These are phyloP conservation scores for Basidiobolus meristosporus DNA, from an alignment of 371 early-diverging fungal genomes.

Conservation along the genomic window DNA sequence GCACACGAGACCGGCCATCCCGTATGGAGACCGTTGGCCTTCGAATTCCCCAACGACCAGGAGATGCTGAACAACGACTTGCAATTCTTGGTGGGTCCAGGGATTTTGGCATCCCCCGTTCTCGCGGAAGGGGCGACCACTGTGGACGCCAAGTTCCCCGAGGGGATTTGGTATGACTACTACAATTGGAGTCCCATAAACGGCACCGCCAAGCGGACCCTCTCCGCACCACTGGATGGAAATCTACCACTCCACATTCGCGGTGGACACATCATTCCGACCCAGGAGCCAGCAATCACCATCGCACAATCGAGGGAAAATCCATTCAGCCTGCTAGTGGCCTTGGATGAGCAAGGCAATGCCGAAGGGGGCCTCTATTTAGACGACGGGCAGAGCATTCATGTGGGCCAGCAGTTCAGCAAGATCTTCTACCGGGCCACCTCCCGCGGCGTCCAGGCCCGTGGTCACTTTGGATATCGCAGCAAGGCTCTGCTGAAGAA, in stretches of 20 bases:
- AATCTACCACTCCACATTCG: slow-evolving; percentile 13
- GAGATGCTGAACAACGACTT: slow-evolving; percentile 16
- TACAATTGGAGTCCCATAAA: slow-evolving; percentile 7
- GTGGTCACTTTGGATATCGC: neutral
- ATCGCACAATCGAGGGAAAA: slow-evolving; percentile 17
- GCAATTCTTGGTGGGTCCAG: slow-evolving; percentile 32
- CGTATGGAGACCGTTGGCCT: slow-evolving; percentile 28
- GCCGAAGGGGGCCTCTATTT: slow-evolving; percentile 27
- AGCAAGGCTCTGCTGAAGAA: too few species aligned
- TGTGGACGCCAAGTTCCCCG: slow-evolving; percentile 24
- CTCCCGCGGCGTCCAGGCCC: neutral
- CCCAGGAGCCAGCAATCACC: slow-evolving; percentile 20
- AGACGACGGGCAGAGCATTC: neutral
- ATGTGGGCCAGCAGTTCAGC: neutral
- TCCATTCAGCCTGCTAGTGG: slow-evolving; percentile 21
- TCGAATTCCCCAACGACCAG: slow-evolving; percentile 22
- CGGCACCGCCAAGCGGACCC: neutral
- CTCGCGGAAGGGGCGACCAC: slow-evolving; percentile 11
- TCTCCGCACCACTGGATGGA: slow-evolving; percentile 3
- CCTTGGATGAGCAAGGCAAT: slow-evolving; percentile 14
- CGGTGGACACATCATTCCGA: slow-evolving; percentile 19
- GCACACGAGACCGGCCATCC: slow-evolving; percentile 19
- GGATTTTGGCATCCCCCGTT: slow-evolving; percentile 31
- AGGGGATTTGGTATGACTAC: slow-evolving; percentile 25
- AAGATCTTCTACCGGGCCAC: neutral